phyloP scores from a whole-genome alignment of 2,329 filamentous ascomycete species.

The Nigrospora sphaerica region DNA sequence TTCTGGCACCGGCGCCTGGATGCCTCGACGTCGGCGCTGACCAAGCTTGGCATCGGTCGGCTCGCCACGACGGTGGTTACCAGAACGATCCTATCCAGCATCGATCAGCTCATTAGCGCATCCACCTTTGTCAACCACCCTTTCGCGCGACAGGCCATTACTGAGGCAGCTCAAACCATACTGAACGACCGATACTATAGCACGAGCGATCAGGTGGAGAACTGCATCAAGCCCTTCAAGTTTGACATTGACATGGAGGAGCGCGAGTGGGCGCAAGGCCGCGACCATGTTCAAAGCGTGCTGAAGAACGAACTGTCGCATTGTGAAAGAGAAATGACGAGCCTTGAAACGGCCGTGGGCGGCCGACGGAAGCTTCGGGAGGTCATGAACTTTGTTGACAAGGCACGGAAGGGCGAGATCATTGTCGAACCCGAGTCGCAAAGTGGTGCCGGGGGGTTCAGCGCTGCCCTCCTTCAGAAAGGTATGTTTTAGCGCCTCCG shows the following conservation, averaged over 20 bases:
- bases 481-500: constrained; percentile 43
- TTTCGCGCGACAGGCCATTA: constrained; percentile 87
- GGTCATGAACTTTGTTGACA: constrained; percentile 86
- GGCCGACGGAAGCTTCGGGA: constrained; percentile 81
- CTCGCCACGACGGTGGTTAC: constrained; percentile 89
- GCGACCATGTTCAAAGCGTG: constrained; percentile 73
- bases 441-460: constrained; percentile 90
- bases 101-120: constrained; percentile 69
- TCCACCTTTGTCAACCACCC: constrained; percentile 88
- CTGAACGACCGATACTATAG: constrained; percentile 93
- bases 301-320: constrained; percentile 84
- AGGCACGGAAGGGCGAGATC: constrained; percentile 78
- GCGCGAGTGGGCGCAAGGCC: constrained; percentile 76
- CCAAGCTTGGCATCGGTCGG: constrained; percentile 88
- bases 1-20: constrained; percentile 96
- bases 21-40: constrained; percentile 81
- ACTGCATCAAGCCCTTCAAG: constrained; percentile 98
- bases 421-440: constrained; percentile 75
- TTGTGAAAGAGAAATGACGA: constrained; percentile 71
- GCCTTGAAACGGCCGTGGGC: constrained; percentile 70
- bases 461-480: constrained; percentile 72
- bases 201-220: constrained; percentile 95
- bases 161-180: constrained; percentile 81
- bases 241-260: constrained; percentile 95
- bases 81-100: constrained; percentile 74